Percentiles rank a stretch among this genome's conserved stretches.
phyloP scores from a whole-genome alignment of 139 green algal species.

The Nannochloris sp. region DNA sequence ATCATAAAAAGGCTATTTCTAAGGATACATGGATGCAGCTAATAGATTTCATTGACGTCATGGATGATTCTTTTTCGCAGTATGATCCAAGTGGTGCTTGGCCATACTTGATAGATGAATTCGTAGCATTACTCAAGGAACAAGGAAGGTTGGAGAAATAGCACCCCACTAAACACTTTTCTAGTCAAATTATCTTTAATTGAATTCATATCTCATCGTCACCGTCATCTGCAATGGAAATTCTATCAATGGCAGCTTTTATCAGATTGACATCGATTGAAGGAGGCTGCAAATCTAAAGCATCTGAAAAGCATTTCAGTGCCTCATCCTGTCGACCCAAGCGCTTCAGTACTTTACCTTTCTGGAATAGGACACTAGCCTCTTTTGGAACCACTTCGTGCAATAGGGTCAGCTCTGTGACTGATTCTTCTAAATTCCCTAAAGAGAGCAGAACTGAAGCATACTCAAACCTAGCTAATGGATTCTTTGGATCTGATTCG shows the following conservation, averaged over 20 bases:
- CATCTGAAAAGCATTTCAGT: constrained; percentile 55
- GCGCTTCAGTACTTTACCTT: constrained; percentile 71
- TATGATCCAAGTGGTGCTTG: constrained; percentile 76
- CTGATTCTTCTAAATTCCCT: constrained; percentile 51
- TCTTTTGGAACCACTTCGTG: constrained; percentile 75
- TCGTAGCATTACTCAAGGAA: constrained; percentile 36
- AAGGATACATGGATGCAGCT: constrained; percentile 81
- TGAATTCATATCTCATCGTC: constrained; percentile 63
- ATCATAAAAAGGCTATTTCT: constrained; percentile 69
- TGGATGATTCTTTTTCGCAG: constrained; percentile 68
- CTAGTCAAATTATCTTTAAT: background rate
- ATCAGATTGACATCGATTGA: constrained; percentile 72
- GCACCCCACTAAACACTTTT: background rate
- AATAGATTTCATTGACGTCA: constrained; percentile 66
- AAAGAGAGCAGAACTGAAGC: constrained; percentile 64
- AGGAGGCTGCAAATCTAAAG: constrained; percentile 77
- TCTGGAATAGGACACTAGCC: constrained; percentile 78
- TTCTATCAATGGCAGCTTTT: constrained; percentile 78
- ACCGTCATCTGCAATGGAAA: constrained; percentile 57
- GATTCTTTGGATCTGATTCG: constrained; percentile 70
- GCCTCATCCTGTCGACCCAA: constrained; percentile 59
- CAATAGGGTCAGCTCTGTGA: constrained; percentile 62
- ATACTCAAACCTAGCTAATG: constrained; percentile 82
- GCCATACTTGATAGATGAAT: constrained; percentile 81
- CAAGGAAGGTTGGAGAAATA: background rate